phyloP scores from a whole-genome alignment of 352 stramenopile genomes.

The Elongisporangium prolatum region DNA sequence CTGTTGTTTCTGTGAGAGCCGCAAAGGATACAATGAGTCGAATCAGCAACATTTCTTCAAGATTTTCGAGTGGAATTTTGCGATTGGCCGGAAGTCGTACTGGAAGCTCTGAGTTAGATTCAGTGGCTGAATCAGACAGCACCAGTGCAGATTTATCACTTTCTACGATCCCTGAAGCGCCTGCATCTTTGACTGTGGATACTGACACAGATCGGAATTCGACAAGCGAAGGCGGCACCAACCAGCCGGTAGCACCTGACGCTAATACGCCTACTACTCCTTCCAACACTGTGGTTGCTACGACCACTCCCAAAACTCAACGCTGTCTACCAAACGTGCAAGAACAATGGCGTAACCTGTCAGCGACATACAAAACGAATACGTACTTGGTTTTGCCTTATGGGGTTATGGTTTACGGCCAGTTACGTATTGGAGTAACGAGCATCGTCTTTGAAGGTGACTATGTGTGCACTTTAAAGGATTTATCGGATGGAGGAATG shows the following conservation, averaged over 20 bases:
- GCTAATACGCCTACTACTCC: slow-evolving; percentile 14
- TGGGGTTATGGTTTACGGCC: slow-evolving; percentile 66
- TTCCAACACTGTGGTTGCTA: slow-evolving; percentile 3
- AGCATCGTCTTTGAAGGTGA: slow-evolving; percentile 84
- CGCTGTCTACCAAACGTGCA: slow-evolving; percentile 21
- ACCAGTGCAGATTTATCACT: not conserved
- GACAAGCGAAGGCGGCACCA: slow-evolving; percentile 9
- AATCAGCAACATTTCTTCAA: slow-evolving; percentile 69
- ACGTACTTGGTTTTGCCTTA: slow-evolving; percentile 73
- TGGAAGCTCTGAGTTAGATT: slow-evolving; percentile 2
- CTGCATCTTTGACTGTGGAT: slow-evolving; percentile 10
- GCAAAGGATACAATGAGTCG: slow-evolving; percentile 46
- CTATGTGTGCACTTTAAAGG: slow-evolving; percentile 59
- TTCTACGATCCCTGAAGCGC: slow-evolving; percentile 11
- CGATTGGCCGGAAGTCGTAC: slow-evolving; percentile 31
- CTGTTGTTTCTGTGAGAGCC: slow-evolving; percentile 42
- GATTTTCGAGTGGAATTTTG: slow-evolving; percentile 66
- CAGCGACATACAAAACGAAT: slow-evolving; percentile 64
- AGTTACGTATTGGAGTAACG: slow-evolving; percentile 58
- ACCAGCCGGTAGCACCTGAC: not conserved
- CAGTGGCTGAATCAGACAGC: not conserved
- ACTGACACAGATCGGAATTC: slow-evolving; percentile 12
- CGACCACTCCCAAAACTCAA: slow-evolving; percentile 3
- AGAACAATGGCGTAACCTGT: slow-evolving; percentile 67
- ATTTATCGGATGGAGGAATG: slow-evolving; percentile 31